Base-by-base conservation (phyloP, 2,329 filamentous ascomycete species). In the Grosmannia penicillata region DNA sequence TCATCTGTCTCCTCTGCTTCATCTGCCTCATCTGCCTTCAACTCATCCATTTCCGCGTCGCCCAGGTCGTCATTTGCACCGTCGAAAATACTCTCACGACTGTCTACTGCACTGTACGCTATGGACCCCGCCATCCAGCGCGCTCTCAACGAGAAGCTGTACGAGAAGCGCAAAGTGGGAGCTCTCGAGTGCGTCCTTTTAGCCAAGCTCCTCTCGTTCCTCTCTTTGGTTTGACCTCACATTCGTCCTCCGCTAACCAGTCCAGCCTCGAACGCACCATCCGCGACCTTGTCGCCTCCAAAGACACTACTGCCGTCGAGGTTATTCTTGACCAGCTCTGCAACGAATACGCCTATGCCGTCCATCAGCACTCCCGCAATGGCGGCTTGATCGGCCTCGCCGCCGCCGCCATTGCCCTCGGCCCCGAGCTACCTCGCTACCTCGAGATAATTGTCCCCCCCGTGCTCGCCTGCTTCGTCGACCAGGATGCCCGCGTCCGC, bases 271-370 rank as follows among this genome's bases (percentile, higher is more conserved):
- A 98, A 61, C 81, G 80, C 48, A 73, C 85, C 39, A 91, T 98
- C 51, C 81, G 91, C 46, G 85, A 94, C 54, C 74, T 87, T 21
- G 77, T 84, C 43, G 73, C 73, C 34, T 70, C 66, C 49, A 78
- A 80, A 53, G 84, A 96, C 53, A 78, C 85, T 52, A 75, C 82
- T 40, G 75, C 72, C 51, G 87, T 98, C 48, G 73, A 79, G 49
- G 81, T 78, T 51, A 89, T 96, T 41, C 84, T 98, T 43, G 82
- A 94, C 52, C 89, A 98, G 65, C 77, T 98, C 44, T 95, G 87
- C 59, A 87, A 94, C 56, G 91, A 98, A 50, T 98, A 89, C 63
- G 91, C 91, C 36, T 98, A 96, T 58, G 87, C 89, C 32, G 86
- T 95, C 30, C 86, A 98, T 58, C 87, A 95, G 54, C 87, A 98